phyloP scores from a whole-genome alignment of 2,329 filamentous ascomycete genomes.

The Hawksworthiomyces lignivorus region DNA sequence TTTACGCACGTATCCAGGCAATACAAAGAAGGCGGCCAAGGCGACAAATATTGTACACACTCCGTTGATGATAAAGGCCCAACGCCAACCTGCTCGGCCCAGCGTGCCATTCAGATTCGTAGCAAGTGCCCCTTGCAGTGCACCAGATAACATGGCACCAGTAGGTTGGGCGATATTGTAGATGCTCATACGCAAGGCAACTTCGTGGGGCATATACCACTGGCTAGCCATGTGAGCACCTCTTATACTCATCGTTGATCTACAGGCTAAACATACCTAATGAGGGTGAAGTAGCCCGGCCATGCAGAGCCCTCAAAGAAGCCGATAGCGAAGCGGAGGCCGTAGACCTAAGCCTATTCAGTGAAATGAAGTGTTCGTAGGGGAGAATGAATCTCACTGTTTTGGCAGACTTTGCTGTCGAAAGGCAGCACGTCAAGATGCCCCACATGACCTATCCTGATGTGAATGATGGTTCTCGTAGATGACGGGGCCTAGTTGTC shows the following conservation, averaged over 20 bases:
- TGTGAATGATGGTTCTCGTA: too few species aligned
- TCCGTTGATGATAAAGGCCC: slow-evolving; percentile 12
- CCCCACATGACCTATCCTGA: too few species aligned
- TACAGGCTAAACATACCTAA: neutral
- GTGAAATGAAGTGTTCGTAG: too few species aligned
- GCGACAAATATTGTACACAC: slow-evolving; percentile 8
- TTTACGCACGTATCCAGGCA: slow-evolving; percentile 7
- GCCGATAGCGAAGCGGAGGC: slow-evolving; percentile 2
- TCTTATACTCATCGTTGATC: too few species aligned
- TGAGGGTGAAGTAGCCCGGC: slow-evolving; percentile 5
- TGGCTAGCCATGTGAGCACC: slow-evolving; percentile 1
- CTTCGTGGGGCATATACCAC: slow-evolving; percentile 10
- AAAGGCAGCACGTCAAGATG: slow-evolving; percentile 8
- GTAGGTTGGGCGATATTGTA: slow-evolving; percentile 12
- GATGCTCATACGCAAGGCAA: slow-evolving; percentile 10
- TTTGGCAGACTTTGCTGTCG: slow-evolving; percentile 1
- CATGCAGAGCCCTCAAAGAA: slow-evolving; percentile 3
- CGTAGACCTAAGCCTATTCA: slow-evolving; percentile 1
- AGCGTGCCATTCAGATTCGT: slow-evolving; percentile 5
- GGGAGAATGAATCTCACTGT: neutral
- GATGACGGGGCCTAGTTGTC: too few species aligned
- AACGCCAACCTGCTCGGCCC: slow-evolving; percentile 8
- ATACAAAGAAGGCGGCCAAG: slow-evolving; percentile 2
- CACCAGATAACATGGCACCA: slow-evolving; percentile 7
- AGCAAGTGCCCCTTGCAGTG: slow-evolving; percentile 8